phyloP scores from a whole-genome alignment of 768 basidiomycete species.

The Termitomyces sp. region DNA sequence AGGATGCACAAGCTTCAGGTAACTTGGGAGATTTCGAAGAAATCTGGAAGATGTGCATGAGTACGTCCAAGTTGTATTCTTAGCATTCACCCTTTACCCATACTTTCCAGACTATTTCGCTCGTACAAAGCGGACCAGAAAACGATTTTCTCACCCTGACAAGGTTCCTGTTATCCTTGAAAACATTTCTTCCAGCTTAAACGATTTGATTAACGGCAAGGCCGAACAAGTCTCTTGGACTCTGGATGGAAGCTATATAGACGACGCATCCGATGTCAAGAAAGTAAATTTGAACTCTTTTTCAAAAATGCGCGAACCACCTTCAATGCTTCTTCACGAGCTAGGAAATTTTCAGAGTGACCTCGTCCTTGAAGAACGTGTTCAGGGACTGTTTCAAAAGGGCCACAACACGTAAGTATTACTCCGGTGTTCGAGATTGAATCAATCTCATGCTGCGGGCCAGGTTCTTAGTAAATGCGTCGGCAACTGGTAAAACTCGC shows the following conservation, averaged over 20 bases:
- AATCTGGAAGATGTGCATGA: background rate
- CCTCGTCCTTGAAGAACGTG: background rate
- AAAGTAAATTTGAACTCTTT: background rate
- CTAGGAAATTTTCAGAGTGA: background rate
- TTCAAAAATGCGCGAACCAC: background rate
- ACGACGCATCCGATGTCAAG: background rate
- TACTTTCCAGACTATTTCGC: background rate
- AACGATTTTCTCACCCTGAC: background rate
- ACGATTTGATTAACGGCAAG: background rate
- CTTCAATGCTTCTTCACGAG: background rate
- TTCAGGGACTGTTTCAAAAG: background rate
- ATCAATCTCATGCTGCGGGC: background rate
- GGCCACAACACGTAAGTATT: background rate
- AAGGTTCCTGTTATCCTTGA: background rate
- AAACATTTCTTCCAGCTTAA: background rate
- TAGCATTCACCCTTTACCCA: background rate
- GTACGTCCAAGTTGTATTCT: background rate
- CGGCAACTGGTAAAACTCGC: slow-evolving; percentile 4
- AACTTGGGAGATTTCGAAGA: background rate
- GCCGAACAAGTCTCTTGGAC: background rate
- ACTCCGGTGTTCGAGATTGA: no score
- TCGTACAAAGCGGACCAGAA: background rate
- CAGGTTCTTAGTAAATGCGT: slow-evolving; percentile 3
- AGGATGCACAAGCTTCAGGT: background rate
- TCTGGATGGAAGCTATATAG: background rate